phyloP scores from a whole-genome alignment of 1,284 basidiomycete species.

The Sutorius eximius region DNA sequence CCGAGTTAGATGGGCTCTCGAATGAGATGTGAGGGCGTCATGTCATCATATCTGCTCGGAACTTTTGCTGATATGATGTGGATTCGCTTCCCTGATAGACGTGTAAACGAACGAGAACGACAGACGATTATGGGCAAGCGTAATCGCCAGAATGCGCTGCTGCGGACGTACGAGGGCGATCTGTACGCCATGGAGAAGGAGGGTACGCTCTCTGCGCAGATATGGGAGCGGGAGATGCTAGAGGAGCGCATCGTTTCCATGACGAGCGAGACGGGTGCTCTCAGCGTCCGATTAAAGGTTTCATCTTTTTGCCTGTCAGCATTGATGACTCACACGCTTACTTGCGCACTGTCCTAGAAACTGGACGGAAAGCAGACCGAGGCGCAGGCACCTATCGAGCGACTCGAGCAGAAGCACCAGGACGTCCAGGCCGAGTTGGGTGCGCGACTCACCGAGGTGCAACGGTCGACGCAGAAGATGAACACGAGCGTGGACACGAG shows the following conservation, averaged over 20 bases:
- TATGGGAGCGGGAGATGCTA: conserved; percentile 61
- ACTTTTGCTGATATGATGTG: too few relatives aligned
- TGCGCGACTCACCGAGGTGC: conserved; percentile 51
- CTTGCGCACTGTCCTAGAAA: conserved; percentile 44
- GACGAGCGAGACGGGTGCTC: conserved; percentile 56
- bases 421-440: conserved; percentile 54
- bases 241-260: conserved; percentile 63
- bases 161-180: conserved; percentile 58
- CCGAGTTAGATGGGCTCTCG: conserved; percentile 64
- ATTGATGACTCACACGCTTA: neutral
- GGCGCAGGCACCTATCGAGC: conserved; percentile 67
- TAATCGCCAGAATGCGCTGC: conserved; percentile 60
- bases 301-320: neutral
- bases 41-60: too few relatives aligned
- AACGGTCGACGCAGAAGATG: conserved; percentile 59
- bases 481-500: too few relatives aligned
- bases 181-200: conserved; percentile 66
- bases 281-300: conserved; percentile 48
- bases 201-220: conserved; percentile 58
- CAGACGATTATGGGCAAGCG: conserved; percentile 59
- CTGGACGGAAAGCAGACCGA: conserved; percentile 64
- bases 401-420: conserved; percentile 62
- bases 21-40: conserved; percentile 69
- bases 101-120: conserved; percentile 68
- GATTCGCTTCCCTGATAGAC: conserved; percentile 49